Evolutionary conservation across 2,329 filamentous ascomycete genomes (phyloP).

Genomic region (Zasmidium cellare): DNA sequence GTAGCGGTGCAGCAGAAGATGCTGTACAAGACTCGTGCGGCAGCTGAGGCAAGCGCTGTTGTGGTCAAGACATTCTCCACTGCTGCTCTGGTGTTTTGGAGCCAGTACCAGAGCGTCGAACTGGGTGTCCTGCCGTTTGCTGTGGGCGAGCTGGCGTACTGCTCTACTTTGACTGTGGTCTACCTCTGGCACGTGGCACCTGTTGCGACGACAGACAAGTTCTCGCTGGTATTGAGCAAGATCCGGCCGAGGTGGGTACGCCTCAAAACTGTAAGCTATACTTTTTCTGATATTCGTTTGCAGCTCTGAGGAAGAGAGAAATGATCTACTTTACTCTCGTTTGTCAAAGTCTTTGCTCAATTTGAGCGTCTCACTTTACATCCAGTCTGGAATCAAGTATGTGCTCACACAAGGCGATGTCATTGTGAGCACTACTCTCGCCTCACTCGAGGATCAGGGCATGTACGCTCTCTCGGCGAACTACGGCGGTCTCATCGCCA

Average conservation of each 20-base stretch:
- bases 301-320: slow-evolving; percentile 24
- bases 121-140: slow-evolving; percentile 86
- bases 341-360: slow-evolving; percentile 71
- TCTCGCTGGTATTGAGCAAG: slow-evolving; percentile 63
- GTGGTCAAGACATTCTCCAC: slow-evolving; percentile 74
- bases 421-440: slow-evolving; percentile 76
- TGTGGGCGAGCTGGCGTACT: slow-evolving; percentile 79
- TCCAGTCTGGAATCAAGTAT: slow-evolving; percentile 89
- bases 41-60: slow-evolving; percentile 80
- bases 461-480: slow-evolving; percentile 92
- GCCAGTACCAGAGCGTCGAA: slow-evolving; percentile 52
- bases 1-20: slow-evolving; percentile 81
- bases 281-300: slow-evolving; percentile 24
- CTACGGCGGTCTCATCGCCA: slow-evolving; percentile 81
- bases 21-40: slow-evolving; percentile 75
- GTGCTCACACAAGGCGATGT: slow-evolving; percentile 92
- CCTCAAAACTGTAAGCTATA: slow-evolving; percentile 24
- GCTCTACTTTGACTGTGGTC: slow-evolving; percentile 64
- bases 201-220: slow-evolving; percentile 59
- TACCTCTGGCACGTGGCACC: slow-evolving; percentile 65
- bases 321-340: slow-evolving; percentile 55
- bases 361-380: slow-evolving; percentile 77
- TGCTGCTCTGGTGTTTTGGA: slow-evolving; percentile 68
- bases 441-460: slow-evolving; percentile 78
- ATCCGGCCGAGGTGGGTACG: slow-evolving; percentile 45